These are phyloP conservation scores for Tetrapisispora namnaoensis DNA, from an alignment of 805 yeast genomes.

Conservation along the genomic window DNA sequence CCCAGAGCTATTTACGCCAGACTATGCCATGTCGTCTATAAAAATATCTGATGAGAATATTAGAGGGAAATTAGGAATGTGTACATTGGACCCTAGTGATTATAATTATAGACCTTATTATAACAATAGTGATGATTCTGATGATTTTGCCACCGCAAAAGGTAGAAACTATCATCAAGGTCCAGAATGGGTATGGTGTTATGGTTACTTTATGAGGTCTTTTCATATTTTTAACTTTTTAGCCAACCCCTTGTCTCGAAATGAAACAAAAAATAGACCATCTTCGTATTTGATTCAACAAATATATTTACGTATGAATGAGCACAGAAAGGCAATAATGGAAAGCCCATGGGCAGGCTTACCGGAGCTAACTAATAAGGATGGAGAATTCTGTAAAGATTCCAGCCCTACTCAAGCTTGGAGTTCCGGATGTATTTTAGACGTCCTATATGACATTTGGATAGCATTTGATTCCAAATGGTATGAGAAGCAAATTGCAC, in stretches of 20 bases:
- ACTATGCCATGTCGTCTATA: slow-evolving; percentile 55
- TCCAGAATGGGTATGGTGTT: slow-evolving; percentile 96
- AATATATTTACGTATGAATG: slow-evolving; percentile 49
- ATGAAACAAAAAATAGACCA: slow-evolving; percentile 29
- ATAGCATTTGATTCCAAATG: neutral
- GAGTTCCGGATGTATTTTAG: slow-evolving; percentile 82
- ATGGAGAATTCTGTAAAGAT: slow-evolving; percentile 72
- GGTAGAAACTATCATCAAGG: slow-evolving; percentile 98
- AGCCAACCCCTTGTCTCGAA: slow-evolving; percentile 30
- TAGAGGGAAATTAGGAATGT: slow-evolving; percentile 87
- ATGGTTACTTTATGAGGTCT: slow-evolving; percentile 83
- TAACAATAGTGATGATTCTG: slow-evolving; percentile 65
- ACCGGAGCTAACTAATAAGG: slow-evolving; percentile 83
- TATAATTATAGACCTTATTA: slow-evolving; percentile 87
- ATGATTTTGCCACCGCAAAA: slow-evolving; percentile 84
- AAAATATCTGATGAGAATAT: slow-evolving; percentile 59
- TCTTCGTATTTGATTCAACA: slow-evolving; percentile 47
- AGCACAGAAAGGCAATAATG: slow-evolving; percentile 59
- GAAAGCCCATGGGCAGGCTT: slow-evolving; percentile 89
- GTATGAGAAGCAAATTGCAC: slow-evolving; percentile 1
- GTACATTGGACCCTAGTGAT: slow-evolving; percentile 87
- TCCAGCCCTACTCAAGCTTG: slow-evolving; percentile 96
- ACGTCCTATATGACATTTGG: slow-evolving; percentile 57
- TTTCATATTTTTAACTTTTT: slow-evolving; percentile 43
- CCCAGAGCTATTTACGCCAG: slow-evolving; percentile 72